Conservation (phyloP, 768 basidiomycete genomes). For the Leccinum ochraceum region DNA sequence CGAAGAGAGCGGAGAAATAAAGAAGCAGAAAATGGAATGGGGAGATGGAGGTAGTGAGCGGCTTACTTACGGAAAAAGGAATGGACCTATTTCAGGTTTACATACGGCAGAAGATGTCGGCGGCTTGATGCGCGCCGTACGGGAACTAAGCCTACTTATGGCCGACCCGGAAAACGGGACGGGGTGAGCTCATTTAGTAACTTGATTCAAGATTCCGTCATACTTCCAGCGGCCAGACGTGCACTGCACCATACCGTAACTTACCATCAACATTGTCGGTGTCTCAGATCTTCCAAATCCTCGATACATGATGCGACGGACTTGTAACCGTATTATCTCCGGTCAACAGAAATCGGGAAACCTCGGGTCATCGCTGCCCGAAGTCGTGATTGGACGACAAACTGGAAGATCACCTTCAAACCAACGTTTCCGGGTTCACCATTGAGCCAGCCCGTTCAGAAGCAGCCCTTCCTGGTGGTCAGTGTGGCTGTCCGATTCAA, state of each 20-base stretch:
- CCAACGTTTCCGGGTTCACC: background rate
- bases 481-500: background rate
- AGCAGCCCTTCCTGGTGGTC: background rate
- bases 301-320: background rate
- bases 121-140: too few species aligned
- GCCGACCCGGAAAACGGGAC: too few species aligned
- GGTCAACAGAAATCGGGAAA: background rate
- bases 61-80: background rate
- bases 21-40: background rate
- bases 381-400: background rate
- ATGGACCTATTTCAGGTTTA: background rate
- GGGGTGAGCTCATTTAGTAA: too few species aligned
- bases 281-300: too few species aligned
- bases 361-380: background rate
- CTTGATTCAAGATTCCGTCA: too few species aligned
- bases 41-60: background rate
- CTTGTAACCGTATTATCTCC: background rate
- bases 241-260: background rate
- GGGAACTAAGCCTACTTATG: too few species aligned
- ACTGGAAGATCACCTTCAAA: background rate
- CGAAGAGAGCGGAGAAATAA: background rate
- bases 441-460: background rate
- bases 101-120: background rate
- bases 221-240: background rate
- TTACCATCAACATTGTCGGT: background rate